Percentiles rank a stretch among this genome's conserved stretches.
These are phyloP conservation scores for Starmerella gropengiesseri DNA, from an alignment of 805 yeast species.

Conservation along the genomic window DNA sequence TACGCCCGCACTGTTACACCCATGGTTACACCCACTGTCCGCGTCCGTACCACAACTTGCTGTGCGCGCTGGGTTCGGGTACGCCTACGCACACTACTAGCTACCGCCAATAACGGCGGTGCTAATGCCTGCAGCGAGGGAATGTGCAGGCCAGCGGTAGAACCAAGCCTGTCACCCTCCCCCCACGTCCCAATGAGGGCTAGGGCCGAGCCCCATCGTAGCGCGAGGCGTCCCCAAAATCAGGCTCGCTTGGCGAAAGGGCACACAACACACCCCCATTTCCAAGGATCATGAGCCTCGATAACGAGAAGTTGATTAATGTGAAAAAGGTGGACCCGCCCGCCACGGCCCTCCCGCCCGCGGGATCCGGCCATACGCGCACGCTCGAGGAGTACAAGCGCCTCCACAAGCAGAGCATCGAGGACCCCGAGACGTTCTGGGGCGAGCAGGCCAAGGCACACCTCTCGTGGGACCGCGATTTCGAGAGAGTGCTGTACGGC, in stretches of 20 bases:
- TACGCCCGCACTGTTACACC: too few species aligned
- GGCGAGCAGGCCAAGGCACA: conserved; percentile 63
- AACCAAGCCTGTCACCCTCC: too few species aligned
- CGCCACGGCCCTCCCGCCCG: conserved; percentile 23
- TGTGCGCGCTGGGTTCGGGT: too few species aligned
- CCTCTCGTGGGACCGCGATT: conserved; percentile 71
- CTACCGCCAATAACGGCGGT: too few species aligned
- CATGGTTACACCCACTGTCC: too few species aligned
- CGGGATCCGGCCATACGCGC: conserved; percentile 34
- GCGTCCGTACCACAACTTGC: too few species aligned
- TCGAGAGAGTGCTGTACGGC: conserved; percentile 40
- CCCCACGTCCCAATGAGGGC: conserved; percentile 5
- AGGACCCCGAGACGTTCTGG: conserved; percentile 70
- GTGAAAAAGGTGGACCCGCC: conserved; percentile 25
- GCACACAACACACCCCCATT: background rate
- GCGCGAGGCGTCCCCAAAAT: conserved; percentile 1
- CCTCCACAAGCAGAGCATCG: conserved; percentile 63
- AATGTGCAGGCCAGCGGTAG: too few species aligned
- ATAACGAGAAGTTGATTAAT: conserved; percentile 26
- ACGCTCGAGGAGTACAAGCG: conserved; percentile 56
- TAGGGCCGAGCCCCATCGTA: conserved; percentile 6
- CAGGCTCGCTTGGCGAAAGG: background rate
- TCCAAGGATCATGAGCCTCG: conserved; percentile 18
- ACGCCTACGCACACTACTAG: too few species aligned
- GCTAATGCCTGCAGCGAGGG: too few species aligned